Conservation (phyloP, 768 basidiomycete genomes). For the Melanogaster broomeanus region DNA sequence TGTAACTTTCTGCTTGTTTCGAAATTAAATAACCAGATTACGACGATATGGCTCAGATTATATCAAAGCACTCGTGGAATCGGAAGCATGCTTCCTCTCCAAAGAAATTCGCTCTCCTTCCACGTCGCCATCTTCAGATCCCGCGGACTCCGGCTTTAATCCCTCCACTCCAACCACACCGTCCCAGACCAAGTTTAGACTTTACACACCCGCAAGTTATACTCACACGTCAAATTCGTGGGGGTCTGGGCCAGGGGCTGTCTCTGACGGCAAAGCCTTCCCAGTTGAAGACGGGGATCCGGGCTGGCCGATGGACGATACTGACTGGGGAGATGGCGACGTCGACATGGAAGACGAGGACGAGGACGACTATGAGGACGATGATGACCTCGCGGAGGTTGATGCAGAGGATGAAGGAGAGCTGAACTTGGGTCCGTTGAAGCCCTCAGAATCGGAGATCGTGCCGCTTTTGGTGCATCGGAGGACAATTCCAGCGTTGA, state of each 20-base stretch:
- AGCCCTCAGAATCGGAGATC: conserved; percentile 8
- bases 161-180: background rate
- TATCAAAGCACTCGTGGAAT: conserved; percentile 34
- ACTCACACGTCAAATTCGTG: conserved; percentile 28
- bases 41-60: conserved; percentile 34
- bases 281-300: conserved; percentile 16
- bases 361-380: conserved; percentile 33
- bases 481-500: background rate
- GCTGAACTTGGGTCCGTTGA: conserved; percentile 13
- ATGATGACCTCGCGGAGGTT: conserved; percentile 19
- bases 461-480: background rate
- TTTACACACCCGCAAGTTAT: conserved; percentile 36
- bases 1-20: background rate
- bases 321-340: conserved; percentile 27
- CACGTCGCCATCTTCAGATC: background rate
- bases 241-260: conserved; percentile 7
- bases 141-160: background rate
- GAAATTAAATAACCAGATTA: conserved; percentile 20
- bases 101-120: background rate
- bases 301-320: conserved; percentile 22
- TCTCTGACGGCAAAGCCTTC: conserved; percentile 9
- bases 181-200: conserved; percentile 28
- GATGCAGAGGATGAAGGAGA: conserved; percentile 18
- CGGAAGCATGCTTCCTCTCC: conserved; percentile 20
- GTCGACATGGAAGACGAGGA: conserved; percentile 35